Percentiles rank a stretch among this genome's conserved stretches.
Evolutionary conservation across 257 asterid species (phyloP).

Genomic region (Ophiorrhiza pumila): DNA sequence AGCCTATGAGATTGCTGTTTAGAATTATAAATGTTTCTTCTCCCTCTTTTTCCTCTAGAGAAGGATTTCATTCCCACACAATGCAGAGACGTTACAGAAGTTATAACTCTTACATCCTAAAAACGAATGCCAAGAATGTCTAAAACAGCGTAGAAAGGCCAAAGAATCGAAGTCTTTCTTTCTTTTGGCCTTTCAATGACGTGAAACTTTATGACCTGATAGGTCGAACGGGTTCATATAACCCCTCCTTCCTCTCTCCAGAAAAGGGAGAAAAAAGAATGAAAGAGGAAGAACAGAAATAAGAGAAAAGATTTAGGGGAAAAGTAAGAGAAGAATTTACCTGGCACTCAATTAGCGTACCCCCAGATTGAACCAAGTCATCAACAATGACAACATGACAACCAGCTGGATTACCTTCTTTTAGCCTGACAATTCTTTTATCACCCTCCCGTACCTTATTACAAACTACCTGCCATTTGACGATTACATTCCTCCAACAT

Average conservation of each 20-base stretch:
- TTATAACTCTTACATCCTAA: background rate
- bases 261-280: background rate
- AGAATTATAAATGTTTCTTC: background rate
- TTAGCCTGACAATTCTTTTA: conserved; percentile 81
- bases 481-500: conserved; percentile 7
- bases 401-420: conserved; percentile 90
- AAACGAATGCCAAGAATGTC: background rate
- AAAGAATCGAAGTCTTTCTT: background rate
- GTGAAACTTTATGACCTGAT: background rate
- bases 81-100: background rate
- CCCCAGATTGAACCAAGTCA: conserved; percentile 96
- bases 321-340: conserved; percentile 33
- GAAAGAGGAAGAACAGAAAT: background rate
- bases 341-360: conserved; percentile 95
- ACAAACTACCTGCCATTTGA: conserved; percentile 65
- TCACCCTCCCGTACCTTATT: conserved; percentile 97
- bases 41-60: background rate
- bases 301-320: background rate
- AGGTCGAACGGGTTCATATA: background rate
- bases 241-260: background rate
- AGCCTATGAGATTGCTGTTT: background rate
- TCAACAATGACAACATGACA: conserved; percentile 96
- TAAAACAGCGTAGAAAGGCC: background rate
- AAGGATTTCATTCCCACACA: background rate
- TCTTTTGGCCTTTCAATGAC: background rate